Base-by-base conservation (phyloP, 179 eudicot genomes). In the Silene vulgaris region DNA sequence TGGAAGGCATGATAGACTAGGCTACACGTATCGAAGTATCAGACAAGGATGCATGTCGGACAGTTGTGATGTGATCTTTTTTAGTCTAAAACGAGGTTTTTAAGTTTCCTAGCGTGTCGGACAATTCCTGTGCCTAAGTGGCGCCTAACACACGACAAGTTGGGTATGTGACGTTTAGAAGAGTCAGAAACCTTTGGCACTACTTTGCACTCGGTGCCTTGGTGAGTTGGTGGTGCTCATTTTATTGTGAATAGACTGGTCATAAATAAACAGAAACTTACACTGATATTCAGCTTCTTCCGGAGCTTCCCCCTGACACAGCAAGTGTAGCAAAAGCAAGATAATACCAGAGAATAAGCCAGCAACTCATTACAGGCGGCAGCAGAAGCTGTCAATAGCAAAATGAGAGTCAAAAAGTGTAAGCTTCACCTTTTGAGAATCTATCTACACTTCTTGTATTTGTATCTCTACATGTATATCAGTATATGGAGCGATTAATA, bases 261-360 rank as follows among this genome's bases (percentile, higher is more conserved):
- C 13, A 4, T 2, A 0, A 16, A 48, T 19, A 67, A 63, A 43
- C 28, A 52, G 64, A 75, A 48, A 77, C 76, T 81, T 86, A 95
- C 99, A 75, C 81, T 83, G 69, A 95, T 95, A 74, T 88, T 90
- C 69, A 95, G 89, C 37, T 48, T 82, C 78, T 87, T 90, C 57
- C 99, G 90, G 14, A 95, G 97, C 88, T 95, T 95, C 80, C 88
- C 86, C 83, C 97, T 88, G 83, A 95, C 79, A 75, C 97, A 90
- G 81, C 97, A 95, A 75, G 97, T 95, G 80, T 92, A 93, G 85
- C 99, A 95, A 82, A 97, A 95, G 87, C 99, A 95, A 16, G 99
- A 95, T 84, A 95, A 74, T 80, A 95, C 82, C 82, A 95, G 77
- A 11, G 99, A 92, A 88, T 92, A 95, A 65, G 97, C 97, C 89